Evolutionary conservation across 1,284 basidiomycete species (phyloP).

Genomic region (Puccinia sorghi): DNA sequence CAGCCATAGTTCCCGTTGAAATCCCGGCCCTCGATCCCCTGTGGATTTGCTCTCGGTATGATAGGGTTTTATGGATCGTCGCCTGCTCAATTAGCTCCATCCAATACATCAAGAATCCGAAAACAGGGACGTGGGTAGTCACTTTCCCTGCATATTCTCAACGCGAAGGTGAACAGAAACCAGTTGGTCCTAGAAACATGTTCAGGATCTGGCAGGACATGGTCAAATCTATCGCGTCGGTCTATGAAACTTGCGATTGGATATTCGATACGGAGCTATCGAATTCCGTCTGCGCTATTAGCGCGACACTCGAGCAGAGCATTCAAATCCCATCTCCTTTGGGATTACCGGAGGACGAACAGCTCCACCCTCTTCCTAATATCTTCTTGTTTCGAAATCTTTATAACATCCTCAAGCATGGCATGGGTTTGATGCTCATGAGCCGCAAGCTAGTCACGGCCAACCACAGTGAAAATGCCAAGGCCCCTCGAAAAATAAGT

Average conservation of each 20-base stretch:
- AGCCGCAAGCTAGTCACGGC: conserved; percentile 7
- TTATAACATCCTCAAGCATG: conserved; percentile 28
- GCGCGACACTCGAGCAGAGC: background rate
- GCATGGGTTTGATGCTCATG: conserved; percentile 21
- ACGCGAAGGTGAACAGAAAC: background rate
- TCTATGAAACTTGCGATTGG: conserved; percentile 9
- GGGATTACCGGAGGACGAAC: background rate
- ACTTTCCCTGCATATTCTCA: background rate
- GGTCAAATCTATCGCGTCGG: background rate
- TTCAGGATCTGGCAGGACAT: conserved; percentile 23
- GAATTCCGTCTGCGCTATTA: background rate
- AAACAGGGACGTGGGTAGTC: background rate
- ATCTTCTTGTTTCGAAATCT: conserved; percentile 29
- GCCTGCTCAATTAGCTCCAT: conserved; percentile 16
- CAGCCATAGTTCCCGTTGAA: conserved; percentile 18
- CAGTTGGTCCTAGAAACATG: background rate
- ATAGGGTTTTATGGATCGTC: conserved; percentile 25
- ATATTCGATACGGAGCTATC: conserved; percentile 31
- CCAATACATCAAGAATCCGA: background rate
- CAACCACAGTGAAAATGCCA: background rate
- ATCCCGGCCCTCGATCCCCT: conserved; percentile 33
- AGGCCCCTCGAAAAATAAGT: background rate
- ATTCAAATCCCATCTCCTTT: conserved; percentile 11
- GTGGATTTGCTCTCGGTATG: conserved; percentile 40
- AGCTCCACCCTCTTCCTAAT: background rate